A percentile compares a stretch with the other conserved stretches of the same genome.
These are phyloP conservation scores for Cystobasidiopsis lactophilus DNA, from an alignment of 768 basidiomycete species.

Conservation along the genomic window DNA sequence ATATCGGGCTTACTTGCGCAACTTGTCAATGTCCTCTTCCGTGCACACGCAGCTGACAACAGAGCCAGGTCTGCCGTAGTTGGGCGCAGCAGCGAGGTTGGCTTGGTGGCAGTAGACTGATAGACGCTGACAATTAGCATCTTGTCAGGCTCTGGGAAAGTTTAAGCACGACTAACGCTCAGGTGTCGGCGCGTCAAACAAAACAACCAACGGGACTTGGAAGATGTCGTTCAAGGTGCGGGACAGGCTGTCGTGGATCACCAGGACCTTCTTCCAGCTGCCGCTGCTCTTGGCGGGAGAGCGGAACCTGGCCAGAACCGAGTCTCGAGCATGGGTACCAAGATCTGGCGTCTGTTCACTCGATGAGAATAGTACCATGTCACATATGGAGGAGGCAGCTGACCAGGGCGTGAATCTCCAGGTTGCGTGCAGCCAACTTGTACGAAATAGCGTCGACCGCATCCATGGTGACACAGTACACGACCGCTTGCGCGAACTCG, in stretches of 20 bases:
- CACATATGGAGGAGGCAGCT: conserved; percentile 23
- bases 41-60: conserved; percentile 92
- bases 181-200: conserved; percentile 81
- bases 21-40: conserved; percentile 44
- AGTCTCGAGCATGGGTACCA: conserved; percentile 57
- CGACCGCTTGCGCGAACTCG: conserved; percentile 26
- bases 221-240: conserved; percentile 54
- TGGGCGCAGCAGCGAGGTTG: conserved; percentile 69
- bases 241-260: conserved; percentile 66
- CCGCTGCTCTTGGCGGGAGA: conserved; percentile 35
- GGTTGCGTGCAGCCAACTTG: conserved; percentile 59
- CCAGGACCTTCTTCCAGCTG: conserved; percentile 47
- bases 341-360: conserved; percentile 72
- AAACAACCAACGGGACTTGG: conserved; percentile 79
- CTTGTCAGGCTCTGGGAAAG: too few species aligned
- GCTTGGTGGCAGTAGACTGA: conserved; percentile 70
- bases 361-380: conserved; percentile 16
- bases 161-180: conserved; percentile 22
- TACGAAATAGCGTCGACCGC: conserved; percentile 28
- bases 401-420: conserved; percentile 75
- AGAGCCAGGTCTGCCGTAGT: conserved; percentile 66
- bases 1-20: not conserved
- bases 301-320: conserved; percentile 66
- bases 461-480: conserved; percentile 16
- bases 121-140: too few species aligned